Evolutionary conservation across 1,139 yeast genomes (phyloP).

Genomic region (Wickerhamiella pararugosa): DNA sequence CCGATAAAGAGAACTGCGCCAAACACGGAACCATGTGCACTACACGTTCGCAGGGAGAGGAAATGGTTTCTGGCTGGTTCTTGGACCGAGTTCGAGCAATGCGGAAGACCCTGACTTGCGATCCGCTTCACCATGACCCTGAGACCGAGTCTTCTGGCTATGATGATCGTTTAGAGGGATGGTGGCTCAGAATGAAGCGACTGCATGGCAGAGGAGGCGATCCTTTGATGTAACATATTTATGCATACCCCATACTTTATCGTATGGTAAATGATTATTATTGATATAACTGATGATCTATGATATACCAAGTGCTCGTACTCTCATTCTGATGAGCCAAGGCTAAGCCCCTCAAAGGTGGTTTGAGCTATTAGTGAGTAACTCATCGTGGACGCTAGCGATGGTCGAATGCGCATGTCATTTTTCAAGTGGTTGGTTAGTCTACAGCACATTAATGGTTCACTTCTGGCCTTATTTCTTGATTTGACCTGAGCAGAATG

Average conservation of each 20-base stretch:
- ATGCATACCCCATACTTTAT: slow-evolving; percentile 1
- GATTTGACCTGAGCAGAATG: too few species aligned
- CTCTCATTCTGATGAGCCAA: too few species aligned
- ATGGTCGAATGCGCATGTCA: too few species aligned
- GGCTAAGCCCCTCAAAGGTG: too few species aligned
- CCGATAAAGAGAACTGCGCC: slow-evolving; percentile 8
- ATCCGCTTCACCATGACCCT: slow-evolving; percentile 14
- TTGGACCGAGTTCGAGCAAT: slow-evolving; percentile 17
- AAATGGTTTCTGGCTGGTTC: slow-evolving; percentile 18
- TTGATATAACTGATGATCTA: background rate
- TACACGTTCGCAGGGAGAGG: slow-evolving; percentile 7
- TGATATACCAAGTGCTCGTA: too few species aligned
- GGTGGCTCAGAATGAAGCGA: slow-evolving; percentile 20
- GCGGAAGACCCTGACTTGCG: slow-evolving; percentile 18
- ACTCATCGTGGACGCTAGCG: too few species aligned
- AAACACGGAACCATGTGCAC: slow-evolving; percentile 9
- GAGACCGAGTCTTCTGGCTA: slow-evolving; percentile 18
- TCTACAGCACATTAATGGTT: too few species aligned
- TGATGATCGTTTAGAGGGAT: slow-evolving; percentile 22
- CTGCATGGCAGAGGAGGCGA: slow-evolving; percentile 4
- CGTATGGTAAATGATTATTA: background rate
- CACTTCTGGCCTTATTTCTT: too few species aligned
- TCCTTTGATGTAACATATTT: slow-evolving; percentile 1
- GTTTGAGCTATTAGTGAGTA: too few species aligned
- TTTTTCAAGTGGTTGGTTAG: too few species aligned